Conservation (phyloP, 2,329 filamentous ascomycete species). For the Arthroderma uncinatum region DNA sequence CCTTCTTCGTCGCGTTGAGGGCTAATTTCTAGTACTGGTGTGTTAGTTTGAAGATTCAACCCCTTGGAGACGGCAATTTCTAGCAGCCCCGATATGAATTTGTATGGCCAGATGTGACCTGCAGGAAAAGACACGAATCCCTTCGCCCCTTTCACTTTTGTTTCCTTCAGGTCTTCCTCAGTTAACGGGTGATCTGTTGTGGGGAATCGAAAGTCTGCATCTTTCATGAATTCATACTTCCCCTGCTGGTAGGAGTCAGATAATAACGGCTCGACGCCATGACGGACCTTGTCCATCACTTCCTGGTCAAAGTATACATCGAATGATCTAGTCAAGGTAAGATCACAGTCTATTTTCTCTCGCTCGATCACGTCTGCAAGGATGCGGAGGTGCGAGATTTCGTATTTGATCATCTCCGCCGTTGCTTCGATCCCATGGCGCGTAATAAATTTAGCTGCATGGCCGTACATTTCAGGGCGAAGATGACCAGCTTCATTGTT, state of each 20-base stretch:
- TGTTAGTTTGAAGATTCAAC: conserved; percentile 45
- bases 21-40: conserved; percentile 31
- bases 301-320: conserved; percentile 30
- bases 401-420: conserved; percentile 31
- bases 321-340: conserved; percentile 28
- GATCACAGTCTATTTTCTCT: conserved; percentile 36
- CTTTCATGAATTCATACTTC: conserved; percentile 16
- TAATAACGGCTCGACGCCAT: conserved; percentile 20
- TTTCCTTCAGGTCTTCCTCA: conserved; percentile 17
- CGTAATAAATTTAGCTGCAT: conserved; percentile 23
- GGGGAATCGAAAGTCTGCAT: conserved; percentile 17
- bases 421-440: conserved; percentile 29
- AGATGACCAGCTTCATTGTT: conserved; percentile 30
- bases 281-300: conserved; percentile 23
- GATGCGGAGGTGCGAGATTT: conserved; percentile 30
- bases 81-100: conserved; percentile 62
- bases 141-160: conserved; percentile 29
- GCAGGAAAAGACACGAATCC: conserved; percentile 27
- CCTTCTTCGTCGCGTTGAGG: conserved; percentile 16
- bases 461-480: conserved; percentile 33
- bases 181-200: not conserved
- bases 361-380: conserved; percentile 31
- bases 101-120: conserved; percentile 52
- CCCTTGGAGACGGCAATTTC: conserved; percentile 44
- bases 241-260: conserved; percentile 22